A percentile compares a stretch with the other conserved stretches of the same genome.
Evolutionary conservation across 345 rosid genomes (phyloP).

Genomic region (Euphorbia tirucalli): DNA sequence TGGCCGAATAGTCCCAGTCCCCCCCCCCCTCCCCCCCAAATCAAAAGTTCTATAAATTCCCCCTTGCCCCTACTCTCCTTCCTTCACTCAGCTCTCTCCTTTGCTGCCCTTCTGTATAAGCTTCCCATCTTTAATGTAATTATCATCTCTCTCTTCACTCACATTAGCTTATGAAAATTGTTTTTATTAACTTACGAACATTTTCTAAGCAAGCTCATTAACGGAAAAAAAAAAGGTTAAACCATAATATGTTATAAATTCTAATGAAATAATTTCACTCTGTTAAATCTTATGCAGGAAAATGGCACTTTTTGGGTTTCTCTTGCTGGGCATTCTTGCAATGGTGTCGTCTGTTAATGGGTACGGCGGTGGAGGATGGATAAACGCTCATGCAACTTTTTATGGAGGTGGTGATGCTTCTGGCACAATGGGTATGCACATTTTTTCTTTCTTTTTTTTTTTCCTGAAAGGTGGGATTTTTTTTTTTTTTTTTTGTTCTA

Average conservation of each 20-base stretch:
- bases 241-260: too few species aligned
- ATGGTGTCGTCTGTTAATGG: conserved; percentile 47
- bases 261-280: too few species aligned
- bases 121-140: conserved; percentile 34
- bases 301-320: conserved; percentile 44
- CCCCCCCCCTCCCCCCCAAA: too few species aligned
- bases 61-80: conserved; percentile 21
- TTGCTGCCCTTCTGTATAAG: conserved; percentile 1
- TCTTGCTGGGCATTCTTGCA: conserved; percentile 48
- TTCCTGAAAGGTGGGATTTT: background rate
- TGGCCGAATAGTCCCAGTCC: conserved; percentile 31
- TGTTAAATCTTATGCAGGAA: conserved; percentile 34
- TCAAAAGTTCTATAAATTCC: conserved; percentile 57
- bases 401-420: conserved; percentile 33
- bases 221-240: too few species aligned
- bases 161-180: conserved; percentile 10
- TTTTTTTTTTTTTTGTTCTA: background rate
- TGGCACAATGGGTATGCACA: conserved; percentile 31
- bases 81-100: conserved; percentile 38
- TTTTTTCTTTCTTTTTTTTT: too few species aligned
- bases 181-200: too few species aligned
- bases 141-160: conserved; percentile 14
- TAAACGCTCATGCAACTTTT: conserved; percentile 28
- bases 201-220: too few species aligned
- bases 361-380: conserved; percentile 35